Conservation (phyloP, 768 basidiomycete genomes). For the Amanita thiersii region DNA sequence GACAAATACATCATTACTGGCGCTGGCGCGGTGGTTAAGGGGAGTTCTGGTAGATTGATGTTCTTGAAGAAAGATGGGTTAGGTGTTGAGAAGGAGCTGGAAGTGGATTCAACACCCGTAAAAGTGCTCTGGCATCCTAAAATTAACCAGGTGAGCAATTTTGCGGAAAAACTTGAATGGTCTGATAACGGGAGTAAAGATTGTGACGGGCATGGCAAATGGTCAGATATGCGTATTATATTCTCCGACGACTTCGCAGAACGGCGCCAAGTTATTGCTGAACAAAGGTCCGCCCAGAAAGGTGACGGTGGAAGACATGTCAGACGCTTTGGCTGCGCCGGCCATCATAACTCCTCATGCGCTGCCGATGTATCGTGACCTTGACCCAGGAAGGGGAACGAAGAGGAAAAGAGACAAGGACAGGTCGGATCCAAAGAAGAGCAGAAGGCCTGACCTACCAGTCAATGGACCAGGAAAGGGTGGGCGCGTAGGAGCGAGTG, state of each 20-base stretch:
- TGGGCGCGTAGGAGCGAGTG: constrained; percentile 92
- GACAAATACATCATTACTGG: constrained; percentile 87
- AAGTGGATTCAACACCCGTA: constrained; percentile 75
- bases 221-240: constrained; percentile 88
- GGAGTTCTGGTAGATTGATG: constrained; percentile 61
- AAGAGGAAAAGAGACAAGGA: constrained; percentile 92
- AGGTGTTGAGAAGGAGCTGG: constrained; percentile 58
- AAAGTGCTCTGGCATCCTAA: constrained; percentile 92
- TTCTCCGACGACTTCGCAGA: constrained; percentile 82
- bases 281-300: constrained; percentile 82
- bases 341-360: constrained; percentile 91
- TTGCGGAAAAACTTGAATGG: constrained; percentile 11
- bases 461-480: constrained; percentile 90
- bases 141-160: constrained; percentile 82
- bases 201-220: constrained; percentile 80
- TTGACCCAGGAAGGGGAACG: constrained; percentile 59
- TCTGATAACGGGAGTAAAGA: constrained; percentile 35
- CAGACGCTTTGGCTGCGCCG: constrained; percentile 76
- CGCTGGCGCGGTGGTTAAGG: constrained; percentile 57
- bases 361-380: constrained; percentile 87
- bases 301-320: constrained; percentile 81
- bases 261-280: constrained; percentile 86
- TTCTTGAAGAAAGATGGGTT: constrained; percentile 68
- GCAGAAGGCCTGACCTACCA: constrained; percentile 85
- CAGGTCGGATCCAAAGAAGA: constrained; percentile 83